A percentile compares a stretch with the other conserved stretches of the same genome.
Conservation (phyloP, 495 filamentous ascomycete genomes). For the Filosporella fistucella region DNA sequence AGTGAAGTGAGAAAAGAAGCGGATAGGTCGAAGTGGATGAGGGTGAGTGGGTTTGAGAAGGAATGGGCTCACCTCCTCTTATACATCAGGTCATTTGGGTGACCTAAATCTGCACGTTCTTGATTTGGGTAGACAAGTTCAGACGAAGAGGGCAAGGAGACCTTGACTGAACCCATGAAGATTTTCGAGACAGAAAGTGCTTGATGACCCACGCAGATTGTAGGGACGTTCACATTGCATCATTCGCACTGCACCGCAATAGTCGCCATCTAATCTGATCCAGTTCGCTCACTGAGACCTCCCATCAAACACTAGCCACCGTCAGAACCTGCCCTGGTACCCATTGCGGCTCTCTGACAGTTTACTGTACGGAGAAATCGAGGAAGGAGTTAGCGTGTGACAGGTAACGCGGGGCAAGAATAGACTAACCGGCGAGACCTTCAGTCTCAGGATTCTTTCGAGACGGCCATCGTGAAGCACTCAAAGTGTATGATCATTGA, state of each 20-base stretch:
- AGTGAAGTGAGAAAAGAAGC: conserved; percentile 10
- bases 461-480: too few species aligned
- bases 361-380: too few species aligned
- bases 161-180: background rate
- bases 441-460: too few species aligned
- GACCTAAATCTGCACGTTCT: too few species aligned
- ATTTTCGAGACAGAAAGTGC: conserved; percentile 2
- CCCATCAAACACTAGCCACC: conserved; percentile 4
- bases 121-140: too few species aligned
- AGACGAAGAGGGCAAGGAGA: conserved; percentile 1
- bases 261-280: background rate
- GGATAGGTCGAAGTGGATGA: conserved; percentile 14
- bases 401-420: too few species aligned
- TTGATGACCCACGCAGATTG: conserved; percentile 10
- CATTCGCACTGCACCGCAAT: background rate
- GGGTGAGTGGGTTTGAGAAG: conserved; percentile 16
- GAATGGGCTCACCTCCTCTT: conserved; percentile 2
- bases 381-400: too few species aligned
- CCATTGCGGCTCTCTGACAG: conserved; percentile 4
- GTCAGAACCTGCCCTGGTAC: conserved; percentile 1
- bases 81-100: conserved; percentile 17
- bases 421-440: too few species aligned
- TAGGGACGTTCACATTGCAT: background rate
- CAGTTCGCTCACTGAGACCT: background rate
- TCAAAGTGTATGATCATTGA: too few species aligned